Evolutionary conservation across 495 filamentous ascomycete species (phyloP).

Genomic region (Hypoxylon lenormandii): DNA sequence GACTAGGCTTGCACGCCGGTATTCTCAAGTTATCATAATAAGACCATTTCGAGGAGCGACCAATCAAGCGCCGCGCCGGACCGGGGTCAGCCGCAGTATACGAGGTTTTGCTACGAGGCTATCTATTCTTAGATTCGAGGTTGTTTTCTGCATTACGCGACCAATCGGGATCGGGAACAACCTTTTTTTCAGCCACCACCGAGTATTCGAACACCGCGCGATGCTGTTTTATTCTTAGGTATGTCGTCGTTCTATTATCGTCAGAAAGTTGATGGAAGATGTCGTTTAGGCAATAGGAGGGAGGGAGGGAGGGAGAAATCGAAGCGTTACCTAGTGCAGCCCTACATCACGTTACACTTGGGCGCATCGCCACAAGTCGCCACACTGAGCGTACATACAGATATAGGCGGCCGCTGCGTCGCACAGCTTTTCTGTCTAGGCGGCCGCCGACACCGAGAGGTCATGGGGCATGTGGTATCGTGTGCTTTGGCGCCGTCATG

Average conservation of each 20-base stretch:
- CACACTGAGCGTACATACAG: constrained; percentile 3
- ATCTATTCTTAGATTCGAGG: constrained; percentile 38
- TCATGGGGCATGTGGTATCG: constrained; percentile 22
- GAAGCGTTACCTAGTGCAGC: constrained; percentile 23
- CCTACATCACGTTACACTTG: constrained; percentile 43
- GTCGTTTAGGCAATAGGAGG: too few species aligned
- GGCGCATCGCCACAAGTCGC: constrained; percentile 14
- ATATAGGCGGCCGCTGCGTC: constrained; percentile 3
- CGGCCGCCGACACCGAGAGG: constrained; percentile 5
- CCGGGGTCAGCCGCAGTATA: constrained; percentile 40
- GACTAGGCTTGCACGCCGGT: constrained; percentile 22
- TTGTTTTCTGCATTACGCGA: background rate
- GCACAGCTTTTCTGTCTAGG: constrained; percentile 7
- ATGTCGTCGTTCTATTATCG: constrained; percentile 6
- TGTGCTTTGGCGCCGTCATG: constrained; percentile 22
- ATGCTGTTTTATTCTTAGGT: background rate
- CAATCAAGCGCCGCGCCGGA: constrained; percentile 19
- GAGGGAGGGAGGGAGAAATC: background rate
- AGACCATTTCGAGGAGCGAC: constrained; percentile 18
- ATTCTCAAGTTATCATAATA: constrained; percentile 23
- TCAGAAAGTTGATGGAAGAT: background rate
- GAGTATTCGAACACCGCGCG: background rate
- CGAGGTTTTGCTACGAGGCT: constrained; percentile 45
- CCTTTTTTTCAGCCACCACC: constrained; percentile 5
- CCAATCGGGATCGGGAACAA: constrained; percentile 3